Conservation (phyloP, 140 eudicot species). For the Senecio squalidus region DNA sequence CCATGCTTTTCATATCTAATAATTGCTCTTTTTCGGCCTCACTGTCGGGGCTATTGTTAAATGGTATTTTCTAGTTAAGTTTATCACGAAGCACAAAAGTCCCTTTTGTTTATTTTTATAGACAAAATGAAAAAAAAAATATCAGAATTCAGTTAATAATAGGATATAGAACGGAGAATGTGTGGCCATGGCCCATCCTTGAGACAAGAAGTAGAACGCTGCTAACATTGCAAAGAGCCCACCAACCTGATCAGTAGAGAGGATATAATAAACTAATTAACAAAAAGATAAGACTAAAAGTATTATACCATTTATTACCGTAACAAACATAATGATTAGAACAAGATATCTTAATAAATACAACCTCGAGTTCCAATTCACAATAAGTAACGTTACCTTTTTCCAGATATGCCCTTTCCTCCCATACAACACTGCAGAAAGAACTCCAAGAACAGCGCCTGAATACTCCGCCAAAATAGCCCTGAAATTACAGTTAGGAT, state of each 20-base stretch:
- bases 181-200: conserved; percentile 93
- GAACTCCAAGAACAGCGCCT: conserved; percentile 95
- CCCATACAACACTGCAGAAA: conserved; percentile 82
- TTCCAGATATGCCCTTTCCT: conserved; percentile 72
- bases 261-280: conserved; percentile 3
- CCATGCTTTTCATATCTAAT: conserved; percentile 60
- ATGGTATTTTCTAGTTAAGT: conserved; percentile 73
- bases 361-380: neutral
- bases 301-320: neutral
- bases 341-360: neutral
- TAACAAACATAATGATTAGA: neutral
- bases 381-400: conserved; percentile 41
- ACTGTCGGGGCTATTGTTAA: conserved; percentile 35
- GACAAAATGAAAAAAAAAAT: neutral
- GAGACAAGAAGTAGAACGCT: conserved; percentile 83
- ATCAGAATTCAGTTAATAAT: neutral
- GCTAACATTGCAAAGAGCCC: conserved; percentile 91
- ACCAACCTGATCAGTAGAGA: conserved; percentile 53
- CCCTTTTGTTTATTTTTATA: neutral
- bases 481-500: conserved; percentile 37
- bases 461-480: conserved; percentile 84
- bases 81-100: conserved; percentile 8
- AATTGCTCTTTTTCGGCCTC: conserved; percentile 42
- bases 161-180: conserved; percentile 89
- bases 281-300: neutral